Evolutionary conservation across 164 flowering plant species (phyloP), one percentile per base, ranked within the genome.

Genomic region (Magnolia kwangsiensis): DNA sequence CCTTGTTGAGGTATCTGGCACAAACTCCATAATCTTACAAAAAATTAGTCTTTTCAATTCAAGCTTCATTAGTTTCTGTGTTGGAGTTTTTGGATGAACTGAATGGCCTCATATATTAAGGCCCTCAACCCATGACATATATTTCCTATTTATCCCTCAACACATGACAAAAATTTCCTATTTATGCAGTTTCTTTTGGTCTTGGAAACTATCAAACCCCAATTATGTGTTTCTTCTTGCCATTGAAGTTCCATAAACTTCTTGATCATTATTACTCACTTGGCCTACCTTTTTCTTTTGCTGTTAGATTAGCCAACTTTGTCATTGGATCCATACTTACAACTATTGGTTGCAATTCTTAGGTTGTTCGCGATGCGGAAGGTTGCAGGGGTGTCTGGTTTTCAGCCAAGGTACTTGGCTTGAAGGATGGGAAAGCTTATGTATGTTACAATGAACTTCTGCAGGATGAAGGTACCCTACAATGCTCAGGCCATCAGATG

Each of bases 361-460:
- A 96, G 99, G 96, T 96, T 83, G 87, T 88, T 68, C 88, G 86
- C 73, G 86, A 84, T 72, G 86, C 78, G 63, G 89, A 79, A 68
- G 83, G 87, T 72, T 83, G 67, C 50, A 87, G 85, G 82, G 85
- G 84, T 68, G 92, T 87, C 4, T 96, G 99, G 99, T 89, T 80
- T 78, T 76, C 81, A 14, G 98, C 98, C 71, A 83, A 83, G 74
- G 92, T 96, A 10, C 74, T 90, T 80, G 85, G 77, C 72, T 75
- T 91, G 83, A 83, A 90, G 79, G 93, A 90, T 79, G 95, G 87
- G 23, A 84, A 92, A 80, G 97, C 94, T 63, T 84, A 64, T 79
- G 92, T 96, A 21, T 84, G 83, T 79, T 96, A 87, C 78, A 79
- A 67, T 49, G 89, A 88, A 68, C 86, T 86, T 72, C 77, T 75